These are phyloP conservation scores for Phylloboletellus chloephorus DNA, from an alignment of 1,284 basidiomycete species.

Conservation along the genomic window DNA sequence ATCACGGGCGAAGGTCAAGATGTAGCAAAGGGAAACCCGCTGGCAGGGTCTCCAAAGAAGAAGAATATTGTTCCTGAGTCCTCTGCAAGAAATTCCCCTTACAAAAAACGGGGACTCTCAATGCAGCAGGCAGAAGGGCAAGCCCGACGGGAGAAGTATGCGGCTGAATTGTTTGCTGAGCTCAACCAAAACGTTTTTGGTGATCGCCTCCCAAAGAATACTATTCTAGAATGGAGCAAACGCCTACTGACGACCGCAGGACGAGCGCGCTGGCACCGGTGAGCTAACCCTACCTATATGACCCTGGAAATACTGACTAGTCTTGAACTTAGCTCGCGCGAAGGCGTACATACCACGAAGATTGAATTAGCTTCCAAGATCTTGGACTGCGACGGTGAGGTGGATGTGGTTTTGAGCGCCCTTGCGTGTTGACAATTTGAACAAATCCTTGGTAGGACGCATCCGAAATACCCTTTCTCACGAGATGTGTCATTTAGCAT, in stretches of 20 bases:
- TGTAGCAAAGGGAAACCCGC: slow-evolving; percentile 1
- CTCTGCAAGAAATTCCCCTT: slow-evolving; percentile 24
- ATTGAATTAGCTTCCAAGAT: slow-evolving; percentile 79
- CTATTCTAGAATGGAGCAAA: slow-evolving; percentile 69
- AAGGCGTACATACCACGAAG: slow-evolving; percentile 47
- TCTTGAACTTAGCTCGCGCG: slow-evolving; percentile 42
- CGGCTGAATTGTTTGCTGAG: slow-evolving; percentile 70
- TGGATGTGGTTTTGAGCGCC: background rate
- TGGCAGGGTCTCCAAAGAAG: slow-evolving; percentile 11
- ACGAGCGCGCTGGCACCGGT: slow-evolving; percentile 67
- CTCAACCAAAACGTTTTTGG: slow-evolving; percentile 76
- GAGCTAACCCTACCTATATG: slow-evolving; percentile 2
- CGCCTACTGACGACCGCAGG: slow-evolving; percentile 73
- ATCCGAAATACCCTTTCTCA: slow-evolving; percentile 77
- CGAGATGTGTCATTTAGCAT: slow-evolving; percentile 85
- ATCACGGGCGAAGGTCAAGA: slow-evolving; percentile 6
- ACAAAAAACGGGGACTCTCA: slow-evolving; percentile 31
- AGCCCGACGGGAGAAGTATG: slow-evolving; percentile 47
- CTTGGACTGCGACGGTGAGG: slow-evolving; percentile 62
- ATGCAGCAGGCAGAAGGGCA: slow-evolving; percentile 41
- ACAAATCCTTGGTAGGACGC: slow-evolving; percentile 45
- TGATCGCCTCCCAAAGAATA: slow-evolving; percentile 60
- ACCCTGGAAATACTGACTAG: background rate
- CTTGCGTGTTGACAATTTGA: background rate
- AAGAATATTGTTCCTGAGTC: slow-evolving; percentile 9